Base-by-base conservation (phyloP, 139 green algal species). In the Chlorella sp. region DNA sequence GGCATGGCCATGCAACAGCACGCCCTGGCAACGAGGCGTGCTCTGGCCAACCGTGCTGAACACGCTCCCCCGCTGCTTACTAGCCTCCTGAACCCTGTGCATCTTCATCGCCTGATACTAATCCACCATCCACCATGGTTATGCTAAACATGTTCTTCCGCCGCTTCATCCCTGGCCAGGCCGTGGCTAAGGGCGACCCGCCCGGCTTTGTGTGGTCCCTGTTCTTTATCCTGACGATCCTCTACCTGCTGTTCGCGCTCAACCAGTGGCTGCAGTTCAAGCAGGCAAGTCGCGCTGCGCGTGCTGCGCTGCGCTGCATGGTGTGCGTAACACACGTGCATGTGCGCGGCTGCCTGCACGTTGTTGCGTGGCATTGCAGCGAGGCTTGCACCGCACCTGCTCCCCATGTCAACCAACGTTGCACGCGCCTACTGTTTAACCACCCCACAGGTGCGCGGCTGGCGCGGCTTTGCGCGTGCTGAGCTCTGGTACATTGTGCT, bases 401-500 rank as follows among this genome's bases (percentile, higher is more conserved):
- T 75, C 38, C 3, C 41, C 46, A 11, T 8, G 11, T 11, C 46
- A 11, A 54, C 11, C 46, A 54, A 54, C 8, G 8, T 54, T 8
- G 8, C 46, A 8, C n/a, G n/a, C n/a, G n/a, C 46, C 46, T 26
- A 26, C 51, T 60, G 51, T 16, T 60, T 36, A 48, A 16, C n/a
- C 17, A 69, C 6, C 56, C 36, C 36, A 51, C 84, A 88, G 84
- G 84, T 85, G 9, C 76, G 76, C 65, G 48, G 48, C 76, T 88
- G 76, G 72, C 65, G 76, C 17, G 85, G 85, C 73, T 89, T 89
- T 84, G 85, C 81, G 0, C 26, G 22, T 1, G 85, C 78, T 0
- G 85, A 89, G 81, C 81, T 82, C 38, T 86, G 46, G 41, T 89
- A 89, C 85, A 89, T 89, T 13, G 64, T 89, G 1, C 85, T 89